Conservation (phyloP, 306 rosid species). For the Malus fusca region DNA sequence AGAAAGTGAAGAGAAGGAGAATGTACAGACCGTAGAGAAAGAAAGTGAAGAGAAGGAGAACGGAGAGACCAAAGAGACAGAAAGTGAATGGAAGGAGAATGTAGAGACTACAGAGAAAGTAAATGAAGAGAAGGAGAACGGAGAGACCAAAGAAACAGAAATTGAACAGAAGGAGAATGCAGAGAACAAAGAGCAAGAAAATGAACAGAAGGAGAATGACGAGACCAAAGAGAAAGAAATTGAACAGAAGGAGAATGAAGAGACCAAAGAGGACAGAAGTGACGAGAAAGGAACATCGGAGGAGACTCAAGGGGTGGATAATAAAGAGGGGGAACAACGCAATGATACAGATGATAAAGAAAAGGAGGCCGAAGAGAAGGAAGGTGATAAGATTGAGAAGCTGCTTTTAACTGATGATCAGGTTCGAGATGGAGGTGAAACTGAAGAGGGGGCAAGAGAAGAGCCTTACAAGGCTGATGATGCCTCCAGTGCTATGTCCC, state of each 20-base stretch:
- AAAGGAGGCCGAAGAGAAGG: constrained; percentile 32
- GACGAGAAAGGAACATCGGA: neutral
- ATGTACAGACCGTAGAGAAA: constrained; percentile 3
- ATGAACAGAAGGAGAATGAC: constrained; percentile 13
- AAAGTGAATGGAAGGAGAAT: neutral
- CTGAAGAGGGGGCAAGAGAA: constrained; percentile 52
- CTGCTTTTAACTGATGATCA: constrained; percentile 37
- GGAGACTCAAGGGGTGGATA: constrained; percentile 16
- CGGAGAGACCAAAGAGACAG: constrained; percentile 3
- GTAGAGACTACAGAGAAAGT: neutral
- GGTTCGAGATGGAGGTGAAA: constrained; percentile 51
- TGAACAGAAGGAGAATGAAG: constrained; percentile 12
- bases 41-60: constrained; percentile 1
- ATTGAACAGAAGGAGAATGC: constrained; percentile 1
- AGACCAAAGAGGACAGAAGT: neutral
- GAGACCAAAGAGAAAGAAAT: constrained; percentile 11
- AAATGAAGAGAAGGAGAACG: neutral
- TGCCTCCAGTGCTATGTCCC: constrained; percentile 71
- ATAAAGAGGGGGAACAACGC: constrained; percentile 39
- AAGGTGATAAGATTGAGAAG: constrained; percentile 39
- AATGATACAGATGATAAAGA: constrained; percentile 18
- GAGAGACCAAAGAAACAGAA: constrained; percentile 1
- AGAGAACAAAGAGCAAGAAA: constrained; percentile 15
- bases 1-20: constrained; percentile 29
- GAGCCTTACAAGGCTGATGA: constrained; percentile 67